Evolutionary conservation across 2,329 filamentous ascomycete genomes (phyloP), one percentile per base, ranked within the genome.

Genomic region (Fusarium robinianum): DNA sequence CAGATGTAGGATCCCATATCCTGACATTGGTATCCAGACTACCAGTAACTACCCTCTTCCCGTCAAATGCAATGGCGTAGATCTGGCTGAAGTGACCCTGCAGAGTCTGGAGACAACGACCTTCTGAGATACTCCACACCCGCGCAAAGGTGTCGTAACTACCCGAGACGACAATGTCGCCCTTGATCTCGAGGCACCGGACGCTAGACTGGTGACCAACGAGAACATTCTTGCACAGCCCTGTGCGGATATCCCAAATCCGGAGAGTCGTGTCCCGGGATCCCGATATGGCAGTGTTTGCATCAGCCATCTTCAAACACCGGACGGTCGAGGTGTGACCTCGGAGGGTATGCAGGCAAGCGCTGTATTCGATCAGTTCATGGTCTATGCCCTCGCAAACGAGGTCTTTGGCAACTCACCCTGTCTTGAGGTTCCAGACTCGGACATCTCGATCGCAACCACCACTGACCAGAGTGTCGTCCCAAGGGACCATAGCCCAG

Each of bases 401-500:
- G n/a, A n/a, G n/a, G n/a, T n/a, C n/a, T 11, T 24, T n/a, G 9
- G 18, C 5, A 21, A 61, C 83, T 67, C 80, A 95, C 89, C 91
- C 94, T 49, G 89, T 95, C 36, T 85, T 84, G 75, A 99, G 84
- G 63, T 99, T 88, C 94, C 94, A 99, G 5, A 99, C 94, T 44
- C 94, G 81, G 18, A 99, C 94, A 65, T 99, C 94, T 49, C 94
- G 83, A 72, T 99, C 94, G 66, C 94, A 99, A 5, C 94, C 94
- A 60, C 94, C 94, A 61, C 90, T 96, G 48, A 99, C 94, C 49
- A 99, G 78, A 39, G 89, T 87, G 66, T 99, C 92, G 47, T 89
- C 92, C 88, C 91, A 96, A 6, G 94, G 94, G 16, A 99, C 90
- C 92, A 99, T 97, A 34, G 94, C 94, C 94, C 94, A 99, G 14